Base-by-base conservation (phyloP, 257 asterid species). In the Salvia rosmarinus region DNA sequence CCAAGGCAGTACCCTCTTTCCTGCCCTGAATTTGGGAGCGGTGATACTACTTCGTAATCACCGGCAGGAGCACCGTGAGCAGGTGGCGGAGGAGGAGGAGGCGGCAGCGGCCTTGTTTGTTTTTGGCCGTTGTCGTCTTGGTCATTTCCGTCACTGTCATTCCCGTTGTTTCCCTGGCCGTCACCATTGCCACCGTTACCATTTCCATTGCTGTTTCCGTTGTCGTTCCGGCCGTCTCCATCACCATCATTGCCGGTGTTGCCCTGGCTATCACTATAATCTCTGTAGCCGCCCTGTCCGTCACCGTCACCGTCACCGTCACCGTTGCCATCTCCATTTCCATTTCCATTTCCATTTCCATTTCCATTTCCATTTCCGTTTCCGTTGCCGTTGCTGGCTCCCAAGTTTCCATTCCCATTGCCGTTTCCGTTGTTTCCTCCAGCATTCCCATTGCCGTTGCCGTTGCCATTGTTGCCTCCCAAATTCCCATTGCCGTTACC, bases 1-100 rank as follows among this genome's bases (percentile, higher is more conserved):
- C 43, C 43, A 8, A 39, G 43, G 43, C 96, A 89, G 9, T 68
- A 73, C 0, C 88, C 86, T 14, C 55, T 68, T 6, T 39, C 43
- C 43, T 39, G 43, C 43, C 11, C 43, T 0, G 43, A 39, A 39
- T 9, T 39, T 39, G 43, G 43, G 11, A 39, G 10, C 10, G 43
- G 11, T 39, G 43, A 39, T 39, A 39, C 1, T 39, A 9, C 7
- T 39, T 39, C 43, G 11, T 39, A 39, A 39, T 39, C 7, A 39
- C 43, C 43, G 43, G 43, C 7, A 7, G 43, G 43, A 32, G 6
- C 6, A 0, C 7, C 43, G 10, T 10, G 54, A 47, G 54, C 34
- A 11, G 59, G 59, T 13, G 59, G n/a, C 16, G 57, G 13, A 11
- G 57, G 28, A 23, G 57, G 13, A 11, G 57, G 28, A 23, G 57